These are phyloP conservation scores for Corchorus olitorius DNA, from an alignment of 345 rosid species.

Conservation along the genomic window DNA sequence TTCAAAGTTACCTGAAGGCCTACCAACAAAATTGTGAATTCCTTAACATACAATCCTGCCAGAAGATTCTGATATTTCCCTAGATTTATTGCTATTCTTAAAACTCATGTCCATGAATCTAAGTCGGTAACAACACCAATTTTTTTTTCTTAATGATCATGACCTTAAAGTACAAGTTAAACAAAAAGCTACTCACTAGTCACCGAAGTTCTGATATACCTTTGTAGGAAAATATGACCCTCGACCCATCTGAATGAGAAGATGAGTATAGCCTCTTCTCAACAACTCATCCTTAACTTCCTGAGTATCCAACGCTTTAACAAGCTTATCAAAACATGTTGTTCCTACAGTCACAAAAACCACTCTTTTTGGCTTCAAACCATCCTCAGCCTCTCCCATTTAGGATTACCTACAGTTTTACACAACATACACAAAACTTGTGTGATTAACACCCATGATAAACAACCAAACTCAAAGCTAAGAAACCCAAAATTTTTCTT, in stretches of 20 bases:
- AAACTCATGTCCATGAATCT: background rate
- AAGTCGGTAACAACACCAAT: background rate
- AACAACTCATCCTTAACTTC: conserved; percentile 58
- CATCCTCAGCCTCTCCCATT: conserved; percentile 37
- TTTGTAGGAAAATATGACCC: conserved; percentile 66
- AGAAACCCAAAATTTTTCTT: background rate
- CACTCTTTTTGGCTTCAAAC: conserved; percentile 33
- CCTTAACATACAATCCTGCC: background rate
- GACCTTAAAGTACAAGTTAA: background rate
- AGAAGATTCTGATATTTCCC: background rate
- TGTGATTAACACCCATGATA: background rate
- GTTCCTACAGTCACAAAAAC: conserved; percentile 94
- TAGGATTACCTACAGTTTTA: background rate
- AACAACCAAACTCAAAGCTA: background rate
- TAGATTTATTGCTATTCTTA: background rate
- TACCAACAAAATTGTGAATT: background rate
- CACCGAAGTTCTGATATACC: conserved; percentile 37
- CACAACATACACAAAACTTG: background rate
- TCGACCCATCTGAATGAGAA: conserved; percentile 85
- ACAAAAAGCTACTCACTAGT: background rate
- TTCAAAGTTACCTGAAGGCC: background rate
- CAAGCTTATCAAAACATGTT: conserved; percentile 83
- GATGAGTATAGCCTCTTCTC: conserved; percentile 73
- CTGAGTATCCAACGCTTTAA: conserved; percentile 53
- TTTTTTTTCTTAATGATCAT: background rate